Percentiles rank a stretch among this genome's conserved stretches.
These are phyloP conservation scores for Candolleomyces aberdarensis DNA, from an alignment of 768 basidiomycete genomes.

Conservation along the genomic window DNA sequence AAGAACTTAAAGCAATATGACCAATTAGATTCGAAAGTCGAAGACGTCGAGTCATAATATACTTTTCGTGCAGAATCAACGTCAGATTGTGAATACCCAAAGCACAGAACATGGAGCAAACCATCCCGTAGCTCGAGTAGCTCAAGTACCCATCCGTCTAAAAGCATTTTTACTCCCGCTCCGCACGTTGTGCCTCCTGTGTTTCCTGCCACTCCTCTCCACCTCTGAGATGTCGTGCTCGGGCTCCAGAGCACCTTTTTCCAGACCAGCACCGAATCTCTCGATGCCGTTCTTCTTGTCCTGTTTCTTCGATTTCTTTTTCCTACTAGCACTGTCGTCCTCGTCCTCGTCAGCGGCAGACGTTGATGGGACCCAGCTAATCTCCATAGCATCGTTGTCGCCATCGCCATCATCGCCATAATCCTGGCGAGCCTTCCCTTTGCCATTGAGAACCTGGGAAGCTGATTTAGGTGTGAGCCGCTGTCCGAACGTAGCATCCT, in stretches of 20 bases:
- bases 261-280: slow-evolving; percentile 85
- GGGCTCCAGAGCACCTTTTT: slow-evolving; percentile 61
- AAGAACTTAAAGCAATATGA: neutral
- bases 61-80: neutral
- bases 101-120: neutral
- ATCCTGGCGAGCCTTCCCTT: neutral
- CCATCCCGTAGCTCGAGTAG: neutral
- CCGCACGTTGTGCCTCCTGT: slow-evolving; percentile 73
- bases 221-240: slow-evolving; percentile 49
- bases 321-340: slow-evolving; percentile 24
- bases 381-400: slow-evolving; percentile 66
- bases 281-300: slow-evolving; percentile 55
- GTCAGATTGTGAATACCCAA: neutral
- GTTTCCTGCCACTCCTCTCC: slow-evolving; percentile 75
- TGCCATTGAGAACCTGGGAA: slow-evolving; percentile 11
- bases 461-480: slow-evolving; percentile 37
- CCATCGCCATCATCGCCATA: slow-evolving; percentile 8
- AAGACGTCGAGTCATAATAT: neutral
- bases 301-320: slow-evolving; percentile 32
- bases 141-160: slow-evolving; percentile 28
- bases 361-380: slow-evolving; percentile 67
- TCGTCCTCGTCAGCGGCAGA: slow-evolving; percentile 38
- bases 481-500: slow-evolving; percentile 67
- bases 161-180: slow-evolving; percentile 92
- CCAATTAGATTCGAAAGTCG: neutral